Evolutionary conservation across 768 basidiomycete genomes (phyloP).

Genomic region (Steccherinum ochraceum): DNA sequence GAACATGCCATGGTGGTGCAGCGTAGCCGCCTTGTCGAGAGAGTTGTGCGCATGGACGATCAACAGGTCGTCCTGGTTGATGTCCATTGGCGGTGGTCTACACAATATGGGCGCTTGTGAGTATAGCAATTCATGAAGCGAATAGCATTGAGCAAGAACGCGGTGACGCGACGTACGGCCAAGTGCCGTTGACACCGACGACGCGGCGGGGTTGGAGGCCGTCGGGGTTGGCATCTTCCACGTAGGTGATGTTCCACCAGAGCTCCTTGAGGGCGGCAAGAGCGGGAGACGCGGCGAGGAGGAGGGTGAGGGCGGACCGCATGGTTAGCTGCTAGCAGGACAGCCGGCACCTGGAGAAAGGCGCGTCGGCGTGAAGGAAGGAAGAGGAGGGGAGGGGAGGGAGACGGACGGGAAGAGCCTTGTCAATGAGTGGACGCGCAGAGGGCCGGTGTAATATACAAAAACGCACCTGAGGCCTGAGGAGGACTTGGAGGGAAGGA

Average conservation of each 20-base stretch:
- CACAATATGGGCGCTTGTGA: not conserved
- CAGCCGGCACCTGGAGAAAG: not conserved
- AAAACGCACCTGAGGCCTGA: not conserved
- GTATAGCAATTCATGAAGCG: not conserved
- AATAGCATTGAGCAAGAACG: not conserved
- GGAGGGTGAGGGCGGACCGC: slow-evolving; percentile 21
- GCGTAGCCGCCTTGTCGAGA: slow-evolving; percentile 55
- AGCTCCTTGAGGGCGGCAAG: slow-evolving; percentile 63
- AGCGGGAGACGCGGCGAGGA: slow-evolving; percentile 30
- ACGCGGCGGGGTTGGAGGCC: slow-evolving; percentile 70
- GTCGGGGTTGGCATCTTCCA: slow-evolving; percentile 76
- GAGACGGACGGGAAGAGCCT: not conserved
- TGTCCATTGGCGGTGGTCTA: slow-evolving; percentile 78
- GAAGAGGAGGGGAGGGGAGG: not conserved
- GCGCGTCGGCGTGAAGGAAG: not conserved
- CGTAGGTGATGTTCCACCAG: slow-evolving; percentile 92
- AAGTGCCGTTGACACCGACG: slow-evolving; percentile 86
- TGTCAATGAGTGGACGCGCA: slow-evolving; percentile 3
- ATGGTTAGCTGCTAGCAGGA: slow-evolving; percentile 9
- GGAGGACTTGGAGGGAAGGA: slow-evolving; percentile 4
- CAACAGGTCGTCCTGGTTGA: slow-evolving; percentile 65
- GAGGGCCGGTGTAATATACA: slow-evolving; percentile 4
- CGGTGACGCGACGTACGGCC: slow-evolving; percentile 69
- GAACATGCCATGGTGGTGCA: slow-evolving; percentile 96
- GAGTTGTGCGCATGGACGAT: slow-evolving; percentile 72